Percentiles rank a stretch among this genome's conserved stretches.
These are phyloP conservation scores for Sordariomycetes sp. DNA, from an alignment of 2,329 filamentous ascomycete species.

Conservation along the genomic window DNA sequence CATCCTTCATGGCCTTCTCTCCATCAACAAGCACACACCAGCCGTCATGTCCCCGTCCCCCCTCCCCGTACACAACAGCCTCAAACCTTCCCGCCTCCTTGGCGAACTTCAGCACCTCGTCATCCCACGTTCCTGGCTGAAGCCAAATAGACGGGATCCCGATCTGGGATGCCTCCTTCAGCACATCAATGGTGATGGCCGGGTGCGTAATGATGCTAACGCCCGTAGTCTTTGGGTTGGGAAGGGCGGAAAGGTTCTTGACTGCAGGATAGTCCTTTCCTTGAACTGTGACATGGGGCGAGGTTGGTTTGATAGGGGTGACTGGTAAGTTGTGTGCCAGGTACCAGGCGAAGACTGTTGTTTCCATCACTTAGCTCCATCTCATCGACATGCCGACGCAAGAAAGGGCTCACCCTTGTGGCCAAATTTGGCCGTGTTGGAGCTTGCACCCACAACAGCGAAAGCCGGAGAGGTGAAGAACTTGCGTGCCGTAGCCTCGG, in stretches of 20 bases:
- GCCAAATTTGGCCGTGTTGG: constrained; percentile 77
- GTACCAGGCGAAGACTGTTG: constrained; percentile 83
- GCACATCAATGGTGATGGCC: constrained; percentile 59
- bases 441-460: constrained; percentile 84
- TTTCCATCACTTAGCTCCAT: not conserved
- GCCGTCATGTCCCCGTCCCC: constrained; percentile 59
- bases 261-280: constrained; percentile 53
- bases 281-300: constrained; percentile 52
- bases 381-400: not conserved
- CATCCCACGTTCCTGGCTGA: constrained; percentile 83
- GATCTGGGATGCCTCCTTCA: constrained; percentile 67
- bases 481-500: constrained; percentile 61
- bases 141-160: constrained; percentile 75
- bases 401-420: constrained; percentile 54
- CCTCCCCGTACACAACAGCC: constrained; percentile 58
- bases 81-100: constrained; percentile 51
- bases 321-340: constrained; percentile 64
- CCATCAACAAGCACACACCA: constrained; percentile 88
- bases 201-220: constrained; percentile 87
- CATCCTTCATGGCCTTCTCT: constrained; percentile 50
- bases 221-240: constrained; percentile 59
- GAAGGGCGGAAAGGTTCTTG: constrained; percentile 54
- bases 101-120: constrained; percentile 63
- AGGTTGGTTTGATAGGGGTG: constrained; percentile 73
- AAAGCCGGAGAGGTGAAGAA: constrained; percentile 78